A percentile compares a stretch with the other conserved stretches of the same genome.
phyloP scores from a whole-genome alignment of 805 yeast genomes.

The Wickerhamiella cacticola region DNA sequence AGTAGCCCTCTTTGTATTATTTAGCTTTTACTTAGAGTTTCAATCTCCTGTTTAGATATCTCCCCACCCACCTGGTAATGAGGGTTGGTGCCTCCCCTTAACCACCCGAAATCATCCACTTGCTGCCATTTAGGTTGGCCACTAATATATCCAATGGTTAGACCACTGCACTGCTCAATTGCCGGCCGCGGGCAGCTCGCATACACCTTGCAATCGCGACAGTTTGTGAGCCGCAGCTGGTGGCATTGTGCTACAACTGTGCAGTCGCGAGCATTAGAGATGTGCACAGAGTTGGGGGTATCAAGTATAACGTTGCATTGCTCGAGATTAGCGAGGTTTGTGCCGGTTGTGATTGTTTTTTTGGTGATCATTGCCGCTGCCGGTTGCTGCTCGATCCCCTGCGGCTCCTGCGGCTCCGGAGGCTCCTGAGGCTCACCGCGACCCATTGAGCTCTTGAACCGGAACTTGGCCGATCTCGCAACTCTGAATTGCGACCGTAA shows the following conservation, averaged over 20 bases:
- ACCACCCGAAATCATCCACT: constrained; percentile 9
- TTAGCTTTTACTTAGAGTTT: not conserved
- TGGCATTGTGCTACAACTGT: constrained; percentile 3
- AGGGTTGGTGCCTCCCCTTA: not conserved
- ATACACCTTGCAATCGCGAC: not conserved
- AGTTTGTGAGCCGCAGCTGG: constrained; percentile 7
- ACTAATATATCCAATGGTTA: not conserved
- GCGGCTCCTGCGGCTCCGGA: too few relatives aligned
- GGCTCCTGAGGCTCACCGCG: too few relatives aligned
- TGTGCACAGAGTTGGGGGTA: not conserved
- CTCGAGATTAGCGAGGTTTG: not conserved
- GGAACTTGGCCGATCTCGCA: not conserved
- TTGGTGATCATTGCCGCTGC: not conserved
- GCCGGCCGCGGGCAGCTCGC: constrained; percentile 3
- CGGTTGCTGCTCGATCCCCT: too few relatives aligned
- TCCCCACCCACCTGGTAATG: not conserved
- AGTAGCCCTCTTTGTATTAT: not conserved
- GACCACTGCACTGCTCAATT: not conserved
- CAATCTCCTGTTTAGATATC: not conserved
- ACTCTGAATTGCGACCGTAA: not conserved
- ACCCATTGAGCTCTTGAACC: not conserved
- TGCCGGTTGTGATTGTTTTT: not conserved
- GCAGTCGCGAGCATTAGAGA: not conserved
- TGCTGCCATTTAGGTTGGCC: not conserved
- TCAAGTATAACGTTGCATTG: not conserved